phyloP scores from a whole-genome alignment of 495 filamentous ascomycete genomes.

The Neurospora sp. region DNA sequence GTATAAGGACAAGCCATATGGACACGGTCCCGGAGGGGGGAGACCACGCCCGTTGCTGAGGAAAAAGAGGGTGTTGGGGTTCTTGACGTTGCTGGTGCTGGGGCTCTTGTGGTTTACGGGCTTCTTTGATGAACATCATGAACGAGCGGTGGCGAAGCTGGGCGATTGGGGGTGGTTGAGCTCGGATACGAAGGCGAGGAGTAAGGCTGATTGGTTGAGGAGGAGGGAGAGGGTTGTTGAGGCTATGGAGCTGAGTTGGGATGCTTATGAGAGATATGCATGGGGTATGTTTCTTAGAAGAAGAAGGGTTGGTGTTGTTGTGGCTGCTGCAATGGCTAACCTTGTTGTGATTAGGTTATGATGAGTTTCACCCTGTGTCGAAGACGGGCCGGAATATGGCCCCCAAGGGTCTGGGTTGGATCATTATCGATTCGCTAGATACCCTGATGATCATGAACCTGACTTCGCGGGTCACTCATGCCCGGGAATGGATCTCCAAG shows the following conservation, averaged over 20 bases:
- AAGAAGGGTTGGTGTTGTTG: background rate
- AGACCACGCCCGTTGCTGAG: slow-evolving; percentile 32
- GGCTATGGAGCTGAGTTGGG: slow-evolving; percentile 81
- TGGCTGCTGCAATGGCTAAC: background rate
- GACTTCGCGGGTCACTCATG: slow-evolving; percentile 73
- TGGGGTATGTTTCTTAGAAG: slow-evolving; percentile 58
- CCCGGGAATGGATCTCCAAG: slow-evolving; percentile 82
- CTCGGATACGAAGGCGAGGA: slow-evolving; percentile 18
- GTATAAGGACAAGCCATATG: slow-evolving; percentile 98
- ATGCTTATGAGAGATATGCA: slow-evolving; percentile 82
- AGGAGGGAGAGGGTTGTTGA: slow-evolving; percentile 81
- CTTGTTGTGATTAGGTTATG: slow-evolving; percentile 48
- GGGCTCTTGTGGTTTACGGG: slow-evolving; percentile 49
- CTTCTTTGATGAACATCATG: slow-evolving; percentile 31
- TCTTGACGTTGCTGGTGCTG: slow-evolving; percentile 40
- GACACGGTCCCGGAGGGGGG: slow-evolving; percentile 43
- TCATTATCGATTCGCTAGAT: slow-evolving; percentile 92
- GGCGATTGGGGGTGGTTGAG: slow-evolving; percentile 35
- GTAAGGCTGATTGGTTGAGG: slow-evolving; percentile 55
- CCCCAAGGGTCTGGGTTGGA: slow-evolving; percentile 82
- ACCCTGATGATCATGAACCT: slow-evolving; percentile 98
- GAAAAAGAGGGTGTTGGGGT: slow-evolving; percentile 42
- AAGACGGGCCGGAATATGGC: slow-evolving; percentile 78
- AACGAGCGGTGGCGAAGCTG: slow-evolving; percentile 16
- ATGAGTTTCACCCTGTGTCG: slow-evolving; percentile 73